Evolutionary conservation across 2,329 filamentous ascomycete genomes (phyloP), one percentile per base, ranked within the genome.

Genomic region (Fusarium albosuccineum): DNA sequence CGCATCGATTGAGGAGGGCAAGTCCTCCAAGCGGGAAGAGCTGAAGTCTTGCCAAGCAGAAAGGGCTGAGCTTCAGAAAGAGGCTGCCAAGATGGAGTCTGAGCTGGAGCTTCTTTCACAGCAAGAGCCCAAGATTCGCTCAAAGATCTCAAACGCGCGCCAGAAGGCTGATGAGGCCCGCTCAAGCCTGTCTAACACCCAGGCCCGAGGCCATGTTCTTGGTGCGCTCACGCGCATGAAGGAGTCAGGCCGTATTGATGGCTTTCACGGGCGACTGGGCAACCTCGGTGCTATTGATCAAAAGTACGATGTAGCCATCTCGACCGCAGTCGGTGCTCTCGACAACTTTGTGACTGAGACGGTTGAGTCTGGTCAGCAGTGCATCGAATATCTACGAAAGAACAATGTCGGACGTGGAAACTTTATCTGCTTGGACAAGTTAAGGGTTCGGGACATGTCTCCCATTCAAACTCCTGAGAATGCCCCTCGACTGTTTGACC

Each of bases 321-420:
- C 97, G 0, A 99, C 96, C 0, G 97, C 96, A 10, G 98, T 96
- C 71, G 90, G 92, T 45, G 87, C 92, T 3, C 87, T 99, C 9
- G 93, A 99, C 79, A 97, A 98, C 75, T 94, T 99, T 79, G 95
- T 99, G 9, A 97, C 97, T 1, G 96, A 98, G 73, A 94, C 93
- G 1, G 95, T 98, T 13, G 96, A 98, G 73, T 92, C 94, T 60
- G 96, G 94, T 67, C 96, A 99, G 79, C 94, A 98, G 77, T 99
- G 97, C 78, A 98, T 99, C 67, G 96, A 98, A 75, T 96, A 99
- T 75, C 86, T 99, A 11, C 90, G 96, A 57, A 99, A 98, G 84
- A 99, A 97, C 73, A 97, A 97, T 71, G 89, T 99, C 4, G 96
- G 96, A 11, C 90, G 97, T 72, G 96, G 94, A 62, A 97, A 97